Evolutionary conservation across 208 protist species (phyloP).

Genomic region (Leptomonas pyrrhocoris): DNA sequence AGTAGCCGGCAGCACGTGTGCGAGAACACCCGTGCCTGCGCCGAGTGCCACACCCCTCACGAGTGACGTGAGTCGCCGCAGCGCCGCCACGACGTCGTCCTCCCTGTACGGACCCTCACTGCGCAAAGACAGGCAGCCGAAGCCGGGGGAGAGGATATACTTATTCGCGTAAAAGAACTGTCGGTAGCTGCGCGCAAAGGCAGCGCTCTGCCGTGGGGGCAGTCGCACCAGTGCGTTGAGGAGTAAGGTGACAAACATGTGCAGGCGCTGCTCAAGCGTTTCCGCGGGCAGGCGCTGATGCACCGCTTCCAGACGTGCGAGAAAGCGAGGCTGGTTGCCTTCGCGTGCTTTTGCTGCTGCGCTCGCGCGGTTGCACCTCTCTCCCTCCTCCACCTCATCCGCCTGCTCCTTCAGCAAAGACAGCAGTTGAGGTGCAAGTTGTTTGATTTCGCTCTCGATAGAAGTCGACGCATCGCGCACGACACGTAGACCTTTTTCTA

Average conservation of each 20-base stretch:
- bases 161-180: conserved; percentile 66
- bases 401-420: conserved; percentile 45
- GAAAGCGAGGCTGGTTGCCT: conserved; percentile 16
- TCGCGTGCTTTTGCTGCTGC: background rate
- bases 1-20: conserved; percentile 51
- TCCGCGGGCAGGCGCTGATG: conserved; percentile 50
- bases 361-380: background rate
- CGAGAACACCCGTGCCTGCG: conserved; percentile 34
- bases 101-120: background rate
- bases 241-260: conserved; percentile 52
- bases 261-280: conserved; percentile 80
- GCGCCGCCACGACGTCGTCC: conserved; percentile 31
- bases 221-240: conserved; percentile 49
- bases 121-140: conserved; percentile 66
- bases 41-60: conserved; percentile 53
- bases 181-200: conserved; percentile 47
- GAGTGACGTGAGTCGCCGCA: conserved; percentile 51
- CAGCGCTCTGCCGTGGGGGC: conserved; percentile 3
- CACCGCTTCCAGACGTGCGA: conserved; percentile 12
- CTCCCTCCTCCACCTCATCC: background rate
- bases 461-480: conserved; percentile 12
- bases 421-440: conserved; percentile 52
- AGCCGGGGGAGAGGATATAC: conserved; percentile 71
- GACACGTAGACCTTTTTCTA: background rate
- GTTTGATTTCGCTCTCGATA: conserved; percentile 40